These are phyloP conservation scores for Nicotiana noctiflora DNA, from an alignment of 257 asterid species.

Conservation along the genomic window DNA sequence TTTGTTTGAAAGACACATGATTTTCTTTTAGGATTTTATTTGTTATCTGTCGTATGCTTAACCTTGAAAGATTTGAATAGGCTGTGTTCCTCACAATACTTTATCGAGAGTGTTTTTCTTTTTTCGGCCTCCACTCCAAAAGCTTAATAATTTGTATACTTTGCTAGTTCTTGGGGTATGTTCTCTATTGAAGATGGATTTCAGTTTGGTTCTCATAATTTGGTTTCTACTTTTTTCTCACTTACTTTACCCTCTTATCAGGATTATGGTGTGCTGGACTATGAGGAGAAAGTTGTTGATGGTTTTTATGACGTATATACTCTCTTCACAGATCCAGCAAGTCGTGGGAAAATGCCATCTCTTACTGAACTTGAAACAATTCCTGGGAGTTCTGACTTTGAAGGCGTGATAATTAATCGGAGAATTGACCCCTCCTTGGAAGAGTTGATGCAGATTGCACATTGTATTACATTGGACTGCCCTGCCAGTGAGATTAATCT, in stretches of 20 bases:
- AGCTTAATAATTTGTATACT: background rate
- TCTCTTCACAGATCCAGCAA: slow-evolving; percentile 55
- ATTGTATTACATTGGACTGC: slow-evolving; percentile 67
- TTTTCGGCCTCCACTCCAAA: background rate
- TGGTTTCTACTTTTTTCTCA: background rate
- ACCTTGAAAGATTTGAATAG: background rate
- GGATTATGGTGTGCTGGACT: slow-evolving; percentile 85
- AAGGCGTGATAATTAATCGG: slow-evolving; percentile 73
- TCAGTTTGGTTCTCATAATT: background rate
- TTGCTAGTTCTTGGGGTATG: background rate
- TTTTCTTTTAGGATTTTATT: background rate
- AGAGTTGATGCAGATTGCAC: slow-evolving; percentile 90
- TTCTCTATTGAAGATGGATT: background rate
- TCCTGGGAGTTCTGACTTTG: slow-evolving; percentile 60
- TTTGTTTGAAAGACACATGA: background rate
- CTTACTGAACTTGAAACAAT: slow-evolving; percentile 75
- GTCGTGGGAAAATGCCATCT: slow-evolving; percentile 87
- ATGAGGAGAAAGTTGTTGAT: slow-evolving; percentile 85
- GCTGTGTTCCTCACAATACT: background rate
- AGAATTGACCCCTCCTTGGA: slow-evolving; percentile 79
- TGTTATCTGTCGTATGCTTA: background rate
- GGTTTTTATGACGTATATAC: slow-evolving; percentile 89
- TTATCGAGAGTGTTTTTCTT: background rate
- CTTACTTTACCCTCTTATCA: slow-evolving; percentile 20
- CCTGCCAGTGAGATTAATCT: slow-evolving; percentile 49